phyloP scores from a whole-genome alignment of 148 eudicot genomes.

The Dysphania ambrosioides region DNA sequence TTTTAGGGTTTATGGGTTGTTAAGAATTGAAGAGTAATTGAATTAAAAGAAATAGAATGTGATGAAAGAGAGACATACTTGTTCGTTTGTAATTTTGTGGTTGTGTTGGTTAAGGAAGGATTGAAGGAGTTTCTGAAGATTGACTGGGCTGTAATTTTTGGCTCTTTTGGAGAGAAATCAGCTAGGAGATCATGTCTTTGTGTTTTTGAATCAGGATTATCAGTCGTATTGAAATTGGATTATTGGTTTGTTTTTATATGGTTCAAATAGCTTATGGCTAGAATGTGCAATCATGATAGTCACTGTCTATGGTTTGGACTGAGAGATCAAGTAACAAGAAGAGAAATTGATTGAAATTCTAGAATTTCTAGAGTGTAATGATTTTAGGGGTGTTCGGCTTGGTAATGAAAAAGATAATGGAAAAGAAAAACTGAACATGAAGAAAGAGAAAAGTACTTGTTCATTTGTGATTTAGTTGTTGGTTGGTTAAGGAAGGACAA shows the following conservation, averaged over 20 bases:
- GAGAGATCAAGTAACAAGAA: too few relatives aligned
- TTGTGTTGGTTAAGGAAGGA: slow-evolving; percentile 2
- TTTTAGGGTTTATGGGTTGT: background rate
- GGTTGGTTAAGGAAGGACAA: background rate
- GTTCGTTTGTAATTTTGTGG: background rate
- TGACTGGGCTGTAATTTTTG: background rate
- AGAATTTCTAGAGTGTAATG: too few relatives aligned
- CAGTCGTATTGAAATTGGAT: too few relatives aligned
- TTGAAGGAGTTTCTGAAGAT: background rate
- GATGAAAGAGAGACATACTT: background rate
- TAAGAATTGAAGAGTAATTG: background rate
- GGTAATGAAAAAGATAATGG: too few relatives aligned
- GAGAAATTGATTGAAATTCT: too few relatives aligned
- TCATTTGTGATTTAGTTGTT: background rate
- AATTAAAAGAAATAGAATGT: background rate
- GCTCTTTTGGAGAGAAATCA: background rate
- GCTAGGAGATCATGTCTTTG: too few relatives aligned
- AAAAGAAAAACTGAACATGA: background rate
- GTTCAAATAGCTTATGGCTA: too few relatives aligned
- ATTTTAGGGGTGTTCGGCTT: too few relatives aligned
- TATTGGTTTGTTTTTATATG: too few relatives aligned
- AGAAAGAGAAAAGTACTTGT: background rate
- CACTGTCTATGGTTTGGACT: too few relatives aligned
- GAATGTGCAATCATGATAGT: too few relatives aligned
- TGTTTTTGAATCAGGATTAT: too few relatives aligned